phyloP scores from a whole-genome alignment of 208 protist genomes.

The Endotrypanum monterogeii region DNA sequence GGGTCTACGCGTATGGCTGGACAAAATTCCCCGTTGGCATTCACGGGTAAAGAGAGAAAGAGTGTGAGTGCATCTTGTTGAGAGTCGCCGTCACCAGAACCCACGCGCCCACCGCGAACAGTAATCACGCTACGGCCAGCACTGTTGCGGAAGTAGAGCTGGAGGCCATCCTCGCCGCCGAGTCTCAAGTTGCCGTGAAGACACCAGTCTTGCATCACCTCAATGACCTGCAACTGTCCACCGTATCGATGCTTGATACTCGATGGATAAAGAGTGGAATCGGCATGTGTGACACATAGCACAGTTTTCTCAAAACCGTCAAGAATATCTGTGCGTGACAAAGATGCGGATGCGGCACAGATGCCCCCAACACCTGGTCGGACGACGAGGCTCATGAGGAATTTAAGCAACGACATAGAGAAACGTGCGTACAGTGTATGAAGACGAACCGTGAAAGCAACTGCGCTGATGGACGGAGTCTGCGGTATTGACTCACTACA shows the following conservation, averaged over 20 bases:
- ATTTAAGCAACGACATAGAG: constrained; percentile 9
- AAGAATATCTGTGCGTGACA: not conserved
- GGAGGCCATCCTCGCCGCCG: constrained; percentile 18
- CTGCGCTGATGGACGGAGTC: not conserved
- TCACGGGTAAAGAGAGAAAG: constrained; percentile 10
- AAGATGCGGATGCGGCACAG: not conserved
- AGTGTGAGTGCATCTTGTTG: not conserved
- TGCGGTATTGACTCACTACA: not conserved
- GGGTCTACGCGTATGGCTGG: constrained; percentile 27
- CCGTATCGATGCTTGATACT: constrained; percentile 6
- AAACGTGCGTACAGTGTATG: constrained; percentile 7
- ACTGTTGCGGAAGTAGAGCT: constrained; percentile 24
- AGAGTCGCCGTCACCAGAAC: not conserved
- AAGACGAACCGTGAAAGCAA: constrained; percentile 14
- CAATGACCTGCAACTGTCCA: constrained; percentile 16
- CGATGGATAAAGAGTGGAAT: constrained; percentile 5
- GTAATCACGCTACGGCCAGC: constrained; percentile 27
- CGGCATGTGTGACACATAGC: not conserved
- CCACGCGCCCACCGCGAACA: constrained; percentile 10
- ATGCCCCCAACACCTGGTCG: constrained; percentile 1
- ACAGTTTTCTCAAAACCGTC: not conserved
- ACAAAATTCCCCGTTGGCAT: constrained; percentile 21
- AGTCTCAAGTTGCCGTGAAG: constrained; percentile 21
- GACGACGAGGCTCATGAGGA: constrained; percentile 2
- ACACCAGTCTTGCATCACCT: constrained; percentile 25